Conservation (phyloP, 2,329 filamentous ascomycete species). For the Fusarium compactum region DNA sequence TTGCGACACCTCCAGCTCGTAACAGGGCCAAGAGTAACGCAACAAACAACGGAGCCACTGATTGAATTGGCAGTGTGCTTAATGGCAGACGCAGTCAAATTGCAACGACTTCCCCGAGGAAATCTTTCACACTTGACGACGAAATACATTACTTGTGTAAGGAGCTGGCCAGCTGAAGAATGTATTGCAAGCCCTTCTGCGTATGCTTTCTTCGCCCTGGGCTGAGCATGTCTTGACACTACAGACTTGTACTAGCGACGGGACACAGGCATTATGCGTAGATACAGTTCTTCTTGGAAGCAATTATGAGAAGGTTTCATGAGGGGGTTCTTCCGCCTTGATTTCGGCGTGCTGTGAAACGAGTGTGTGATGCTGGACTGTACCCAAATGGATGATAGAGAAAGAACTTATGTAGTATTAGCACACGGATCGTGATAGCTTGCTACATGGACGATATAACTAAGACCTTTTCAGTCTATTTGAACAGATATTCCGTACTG, state of each 20-base stretch:
- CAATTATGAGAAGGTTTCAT: neutral
- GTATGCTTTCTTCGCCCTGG: neutral
- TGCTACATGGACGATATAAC: neutral
- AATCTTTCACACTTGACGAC: neutral
- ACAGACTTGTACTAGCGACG: neutral
- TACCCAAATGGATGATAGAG: neutral
- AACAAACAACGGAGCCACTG: neutral
- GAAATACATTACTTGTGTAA: too few relatives aligned
- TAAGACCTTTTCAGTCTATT: neutral
- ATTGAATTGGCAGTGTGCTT: neutral
- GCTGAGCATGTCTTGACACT: neutral
- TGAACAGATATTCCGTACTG: neutral
- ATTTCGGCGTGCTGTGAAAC: neutral
- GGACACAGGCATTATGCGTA: neutral
- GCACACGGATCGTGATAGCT: neutral
- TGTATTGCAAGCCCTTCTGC: neutral
- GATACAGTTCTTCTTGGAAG: neutral
- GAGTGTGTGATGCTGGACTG: neutral
- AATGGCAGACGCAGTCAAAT: too few relatives aligned
- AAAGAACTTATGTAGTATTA: neutral
- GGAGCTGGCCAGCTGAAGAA: neutral
- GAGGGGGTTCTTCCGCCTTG: neutral
- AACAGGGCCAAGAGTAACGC: neutral
- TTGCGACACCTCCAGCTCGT: neutral
- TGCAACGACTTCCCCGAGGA: too few relatives aligned